phyloP scores from a whole-genome alignment of 139 green algal genomes.

The Picochlorum costavermella region DNA sequence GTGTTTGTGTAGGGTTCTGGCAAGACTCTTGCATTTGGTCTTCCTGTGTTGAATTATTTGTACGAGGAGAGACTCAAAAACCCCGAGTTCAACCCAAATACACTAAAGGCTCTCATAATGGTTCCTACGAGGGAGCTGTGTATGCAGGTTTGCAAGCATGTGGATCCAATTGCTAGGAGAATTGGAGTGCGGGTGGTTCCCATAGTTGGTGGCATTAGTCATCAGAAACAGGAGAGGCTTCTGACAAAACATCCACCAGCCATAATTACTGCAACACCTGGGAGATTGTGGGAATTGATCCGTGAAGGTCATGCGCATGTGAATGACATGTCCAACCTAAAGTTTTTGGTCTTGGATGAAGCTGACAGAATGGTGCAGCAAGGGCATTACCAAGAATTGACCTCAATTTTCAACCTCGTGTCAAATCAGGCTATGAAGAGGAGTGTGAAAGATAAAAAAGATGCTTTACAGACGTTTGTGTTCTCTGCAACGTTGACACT shows the following conservation, averaged over 20 bases:
- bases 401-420: conserved; percentile 59
- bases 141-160: conserved; percentile 52
- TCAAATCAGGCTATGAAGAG: conserved; percentile 5
- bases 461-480: conserved; percentile 80
- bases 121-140: conserved; percentile 74
- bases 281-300: conserved; percentile 52
- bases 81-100: not conserved
- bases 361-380: conserved; percentile 61
- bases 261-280: conserved; percentile 67
- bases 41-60: conserved; percentile 81
- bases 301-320: conserved; percentile 20
- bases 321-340: conserved; percentile 30
- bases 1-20: conserved; percentile 63
- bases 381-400: conserved; percentile 58
- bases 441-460: conserved; percentile 10
- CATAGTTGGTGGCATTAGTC: conserved; percentile 59
- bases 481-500: conserved; percentile 95
- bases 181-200: conserved; percentile 21
- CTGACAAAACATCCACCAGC: conserved; percentile 45
- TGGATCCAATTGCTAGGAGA: conserved; percentile 25
- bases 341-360: conserved; percentile 76
- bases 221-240: conserved; percentile 49
- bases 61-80: conserved; percentile 11
- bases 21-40: conserved; percentile 96
- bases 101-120: conserved; percentile 20